These are phyloP conservation scores for Talaromyces amestolkiae DNA, from an alignment of 2,329 filamentous ascomycete genomes.

Conservation along the genomic window DNA sequence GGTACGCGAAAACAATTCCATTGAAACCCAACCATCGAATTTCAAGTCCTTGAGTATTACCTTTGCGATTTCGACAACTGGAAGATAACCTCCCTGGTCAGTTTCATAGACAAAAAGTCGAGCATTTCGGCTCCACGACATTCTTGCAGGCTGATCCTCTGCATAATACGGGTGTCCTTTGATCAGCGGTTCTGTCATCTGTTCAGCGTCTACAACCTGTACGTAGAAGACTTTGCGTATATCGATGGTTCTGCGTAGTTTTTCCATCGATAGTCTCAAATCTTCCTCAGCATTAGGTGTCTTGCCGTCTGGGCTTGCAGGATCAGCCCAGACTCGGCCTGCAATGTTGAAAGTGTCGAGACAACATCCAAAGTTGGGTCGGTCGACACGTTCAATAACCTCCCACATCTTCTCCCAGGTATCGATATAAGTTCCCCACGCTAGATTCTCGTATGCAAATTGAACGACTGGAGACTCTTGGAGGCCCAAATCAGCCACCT, in stretches of 20 bases:
- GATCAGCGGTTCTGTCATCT: slow-evolving; percentile 55
- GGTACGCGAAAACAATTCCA: slow-evolving; percentile 65
- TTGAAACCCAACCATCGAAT: slow-evolving; percentile 66
- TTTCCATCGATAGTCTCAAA: slow-evolving; percentile 53
- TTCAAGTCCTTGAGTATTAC: slow-evolving; percentile 62
- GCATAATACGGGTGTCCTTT: slow-evolving; percentile 58
- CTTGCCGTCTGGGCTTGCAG: slow-evolving; percentile 40
- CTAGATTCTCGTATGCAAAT: slow-evolving; percentile 70
- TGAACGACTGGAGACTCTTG: slow-evolving; percentile 56
- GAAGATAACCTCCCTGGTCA: slow-evolving; percentile 63
- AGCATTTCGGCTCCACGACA: slow-evolving; percentile 76
- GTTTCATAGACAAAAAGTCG: slow-evolving; percentile 64
- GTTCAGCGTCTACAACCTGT: slow-evolving; percentile 71
- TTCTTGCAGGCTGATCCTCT: slow-evolving; percentile 57
- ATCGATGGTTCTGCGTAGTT: slow-evolving; percentile 56
- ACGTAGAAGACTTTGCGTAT: slow-evolving; percentile 67
- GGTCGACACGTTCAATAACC: slow-evolving; percentile 61
- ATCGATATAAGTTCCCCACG: slow-evolving; percentile 66
- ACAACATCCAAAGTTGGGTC: slow-evolving; percentile 70
- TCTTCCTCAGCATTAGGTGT: slow-evolving; percentile 49
- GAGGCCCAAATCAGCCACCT: slow-evolving; percentile 65
- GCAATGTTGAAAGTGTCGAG: slow-evolving; percentile 77
- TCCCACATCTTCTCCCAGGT: slow-evolving; percentile 71
- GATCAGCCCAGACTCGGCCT: slow-evolving; percentile 67
- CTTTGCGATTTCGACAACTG: slow-evolving; percentile 57